Base-by-base conservation (phyloP, 1,284 basidiomycete genomes). In the Trametes polyzona region DNA sequence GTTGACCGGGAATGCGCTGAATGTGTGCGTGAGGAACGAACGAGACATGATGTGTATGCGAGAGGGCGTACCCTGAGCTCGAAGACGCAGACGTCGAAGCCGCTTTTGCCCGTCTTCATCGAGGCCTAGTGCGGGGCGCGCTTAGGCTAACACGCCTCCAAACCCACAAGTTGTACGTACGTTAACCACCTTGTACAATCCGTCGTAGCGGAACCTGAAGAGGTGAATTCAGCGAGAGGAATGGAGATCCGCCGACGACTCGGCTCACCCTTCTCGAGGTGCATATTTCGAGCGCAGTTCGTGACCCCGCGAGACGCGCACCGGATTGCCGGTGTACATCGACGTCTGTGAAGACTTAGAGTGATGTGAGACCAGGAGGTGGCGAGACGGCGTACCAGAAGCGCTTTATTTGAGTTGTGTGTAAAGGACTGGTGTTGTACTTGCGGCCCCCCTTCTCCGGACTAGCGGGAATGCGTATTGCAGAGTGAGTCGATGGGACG, bases 181-280 rank as follows among this genome's bases (percentile, higher is more conserved):
- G 2, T 42, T 5, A 9, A 6, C 21, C 1, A 54, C 52, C 2
- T 12, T 54, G 21, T 54, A 54, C 30, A 54, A 17, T 2, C 52
- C 52, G 14, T 54, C 52, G 29, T 47, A 54, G 8, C 52, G 44
- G 8, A 16, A 54, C 19, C 52, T 54, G 16, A 6, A 23, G 24
- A 16, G n/a, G 6, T 11, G 6, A 43, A 16, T n/a, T 17, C 29
- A 46, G 19, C n/a, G 32, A 24, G 2, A 19, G 21, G 12, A 24
- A 16, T 8, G 11, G 14, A 12, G 9, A 11, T n/a, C n/a, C n/a
- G n/a, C n/a, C n/a, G n/a, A n/a, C n/a, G n/a, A 17, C 24, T 7
- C 2, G 19, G 47, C 52, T 4, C 11, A 54, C 52, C 44, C 52
- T 26, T 47, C 29, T 5, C 14, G 5, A 16, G 52, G 52, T n/a